Conservation (phyloP, 257 asterid genomes). For the Solanum chaucha region DNA sequence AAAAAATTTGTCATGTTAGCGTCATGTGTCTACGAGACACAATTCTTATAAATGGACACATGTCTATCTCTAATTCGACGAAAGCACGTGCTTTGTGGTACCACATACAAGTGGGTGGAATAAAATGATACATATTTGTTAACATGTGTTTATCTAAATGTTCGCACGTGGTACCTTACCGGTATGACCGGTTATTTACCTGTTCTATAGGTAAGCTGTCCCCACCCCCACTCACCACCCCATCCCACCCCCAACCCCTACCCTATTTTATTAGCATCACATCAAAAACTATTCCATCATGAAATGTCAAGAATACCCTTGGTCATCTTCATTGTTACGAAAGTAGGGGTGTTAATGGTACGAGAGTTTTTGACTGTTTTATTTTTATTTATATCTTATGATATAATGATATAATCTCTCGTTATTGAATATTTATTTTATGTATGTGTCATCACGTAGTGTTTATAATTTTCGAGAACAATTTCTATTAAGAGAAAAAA, state of each 20-base stretch:
- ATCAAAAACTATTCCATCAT: background rate
- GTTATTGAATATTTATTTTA: background rate
- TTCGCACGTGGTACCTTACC: background rate
- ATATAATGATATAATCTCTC: no score
- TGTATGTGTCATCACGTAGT: no score
- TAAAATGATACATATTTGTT: background rate
- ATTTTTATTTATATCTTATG: no score
- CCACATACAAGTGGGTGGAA: background rate
- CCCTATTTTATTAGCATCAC: background rate
- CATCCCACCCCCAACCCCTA: background rate
- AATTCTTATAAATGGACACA: background rate
- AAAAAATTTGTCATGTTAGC: rapidly evolving
- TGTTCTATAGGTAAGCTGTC: background rate
- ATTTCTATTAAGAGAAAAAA: no score
- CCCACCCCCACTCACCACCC: background rate
- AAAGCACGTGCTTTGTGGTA: background rate
- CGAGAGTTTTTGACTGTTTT: background rate
- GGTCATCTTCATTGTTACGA: background rate
- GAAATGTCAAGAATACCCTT: background rate
- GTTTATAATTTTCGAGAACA: no score
- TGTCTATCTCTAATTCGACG: background rate
- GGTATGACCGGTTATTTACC: background rate
- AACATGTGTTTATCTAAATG: background rate
- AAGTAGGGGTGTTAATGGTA: background rate
- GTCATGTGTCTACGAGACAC: background rate